Evolutionary conservation across 2,329 filamentous ascomycete genomes (phyloP).

Genomic region (Aspergillus caelatus): DNA sequence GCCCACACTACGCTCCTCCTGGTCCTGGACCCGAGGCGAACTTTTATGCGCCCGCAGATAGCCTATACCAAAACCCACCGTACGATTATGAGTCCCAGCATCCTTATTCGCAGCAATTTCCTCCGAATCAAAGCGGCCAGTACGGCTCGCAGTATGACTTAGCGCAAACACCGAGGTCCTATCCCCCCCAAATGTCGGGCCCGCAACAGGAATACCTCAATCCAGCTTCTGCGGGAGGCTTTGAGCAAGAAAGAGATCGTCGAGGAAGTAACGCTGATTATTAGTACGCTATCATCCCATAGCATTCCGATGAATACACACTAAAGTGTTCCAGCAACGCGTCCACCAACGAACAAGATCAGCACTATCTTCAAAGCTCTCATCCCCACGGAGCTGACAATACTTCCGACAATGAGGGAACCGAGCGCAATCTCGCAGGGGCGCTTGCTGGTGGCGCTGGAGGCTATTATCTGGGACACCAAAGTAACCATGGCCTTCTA

Average conservation of each 20-base stretch:
- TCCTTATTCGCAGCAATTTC: conserved; percentile 13
- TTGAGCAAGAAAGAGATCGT: background rate
- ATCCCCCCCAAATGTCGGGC: conserved; percentile 13
- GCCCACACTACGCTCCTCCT: conserved; percentile 30
- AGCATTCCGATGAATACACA: background rate
- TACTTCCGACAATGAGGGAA: conserved; percentile 47
- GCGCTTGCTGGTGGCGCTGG: conserved; percentile 60
- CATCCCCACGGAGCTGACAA: conserved; percentile 25
- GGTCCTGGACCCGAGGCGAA: conserved; percentile 22
- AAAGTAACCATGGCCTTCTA: conserved; percentile 59
- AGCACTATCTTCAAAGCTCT: background rate
- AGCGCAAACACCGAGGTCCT: conserved; percentile 9
- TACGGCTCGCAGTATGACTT: conserved; percentile 16
- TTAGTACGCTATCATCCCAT: conserved; percentile 17
- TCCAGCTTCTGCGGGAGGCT: conserved; percentile 2
- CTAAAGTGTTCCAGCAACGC: background rate
- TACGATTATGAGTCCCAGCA: conserved; percentile 32
- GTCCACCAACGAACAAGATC: background rate
- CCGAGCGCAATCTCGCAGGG: conserved; percentile 60
- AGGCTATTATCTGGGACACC: conserved; percentile 60
- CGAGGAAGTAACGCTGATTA: conserved; percentile 25
- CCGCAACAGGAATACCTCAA: conserved; percentile 8
- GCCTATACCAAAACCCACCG: conserved; percentile 24
- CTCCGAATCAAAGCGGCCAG: conserved; percentile 10
- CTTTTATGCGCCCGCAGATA: conserved; percentile 29